Base-by-base conservation (phyloP, 805 yeast genomes). In the Maudiozyma pseudohumilis region DNA sequence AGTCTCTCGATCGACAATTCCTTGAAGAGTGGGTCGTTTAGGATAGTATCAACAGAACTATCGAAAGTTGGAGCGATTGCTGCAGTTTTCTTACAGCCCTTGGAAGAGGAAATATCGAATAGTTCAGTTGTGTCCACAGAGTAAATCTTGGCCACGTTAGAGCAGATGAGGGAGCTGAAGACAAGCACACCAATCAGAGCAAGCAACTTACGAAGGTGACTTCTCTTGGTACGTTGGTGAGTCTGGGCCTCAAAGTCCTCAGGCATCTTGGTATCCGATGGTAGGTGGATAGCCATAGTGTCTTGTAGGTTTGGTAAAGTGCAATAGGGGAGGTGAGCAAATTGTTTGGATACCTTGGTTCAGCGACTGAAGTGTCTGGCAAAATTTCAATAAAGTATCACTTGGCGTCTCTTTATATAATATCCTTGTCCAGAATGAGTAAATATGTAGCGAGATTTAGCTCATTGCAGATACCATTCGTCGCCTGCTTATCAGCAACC, bases 1-100 rank as follows among this genome's bases (percentile, higher is more conserved):
- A 77, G 62, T 45, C 65, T 70, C 9, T 49, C 50, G 15, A 69
- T 68, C 0, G 80, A 44, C 12, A 20, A 19, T 28, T 61, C 50
- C 38, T 64, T 60, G 47, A 60, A 72, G 1, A 38, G 35, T 11
- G 61, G 60, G 40, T 63, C 70, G 20, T 49, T 38, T 20, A 61
- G 36, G 27, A 59, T 55, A 30, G 43, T 36, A 9, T 48, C 51
- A 4, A 57, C 30, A 12, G 59, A 48, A 12, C 38, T 41, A 34
- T 50, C 45, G 26, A 47, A 47, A 0, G 48, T 34, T 16, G 63
- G 61, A 7, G 38, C 21, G 9, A 58, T 27, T 3, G 60, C 46
- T n/a, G 45, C 50, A 9, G 40, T 40, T 28, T 35, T 39, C 3
- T 40, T 40, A 40, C 60, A 58, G n/a, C 8, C 9, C 11, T 13